phyloP scores from a whole-genome alignment of 1,139 yeast species.

The Suhomyces panamericanus region DNA sequence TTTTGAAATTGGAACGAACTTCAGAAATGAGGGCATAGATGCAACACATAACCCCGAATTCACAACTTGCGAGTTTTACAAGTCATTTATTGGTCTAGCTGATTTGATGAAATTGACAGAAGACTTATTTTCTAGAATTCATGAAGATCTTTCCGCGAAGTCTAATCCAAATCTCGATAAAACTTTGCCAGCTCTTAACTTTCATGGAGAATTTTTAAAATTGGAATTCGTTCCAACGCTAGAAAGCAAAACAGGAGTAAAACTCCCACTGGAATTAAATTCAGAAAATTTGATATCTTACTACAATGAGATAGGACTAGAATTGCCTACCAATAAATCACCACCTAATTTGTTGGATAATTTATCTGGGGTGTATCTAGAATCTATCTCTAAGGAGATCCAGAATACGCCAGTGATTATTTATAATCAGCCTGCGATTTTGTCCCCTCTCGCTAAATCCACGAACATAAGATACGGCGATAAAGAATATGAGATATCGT shows the following conservation, averaged over 20 bases:
- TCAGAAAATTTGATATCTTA: slow-evolving; percentile 41
- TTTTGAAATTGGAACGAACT: slow-evolving; percentile 82
- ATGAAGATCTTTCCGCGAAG: slow-evolving; percentile 19
- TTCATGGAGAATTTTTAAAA: slow-evolving; percentile 27
- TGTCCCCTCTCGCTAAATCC: slow-evolving; percentile 90
- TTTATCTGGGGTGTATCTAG: slow-evolving; percentile 62
- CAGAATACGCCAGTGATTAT: slow-evolving; percentile 63
- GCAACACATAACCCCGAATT: slow-evolving; percentile 95
- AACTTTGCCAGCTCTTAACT: slow-evolving; percentile 20
- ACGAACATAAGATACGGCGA: slow-evolving; percentile 22
- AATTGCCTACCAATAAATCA: slow-evolving; percentile 46
- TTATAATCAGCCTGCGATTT: slow-evolving; percentile 76
- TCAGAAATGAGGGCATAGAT: slow-evolving; percentile 92
- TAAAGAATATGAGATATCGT: slow-evolving; percentile 49
- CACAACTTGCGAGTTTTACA: slow-evolving; percentile 90
- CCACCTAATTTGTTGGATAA: slow-evolving; percentile 64
- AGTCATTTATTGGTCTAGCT: slow-evolving; percentile 68
- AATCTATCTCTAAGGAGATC: slow-evolving; percentile 50
- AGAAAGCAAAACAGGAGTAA: slow-evolving; percentile 44
- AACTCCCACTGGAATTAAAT: slow-evolving; percentile 41
- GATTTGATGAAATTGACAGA: slow-evolving; percentile 71
- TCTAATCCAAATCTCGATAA: slow-evolving; percentile 3
- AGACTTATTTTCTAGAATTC: slow-evolving; percentile 47
- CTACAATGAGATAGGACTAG: slow-evolving; percentile 28
- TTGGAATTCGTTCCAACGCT: slow-evolving; percentile 64